Conservation (phyloP, 139 green algal species). For the Haematococcus sp. region DNA sequence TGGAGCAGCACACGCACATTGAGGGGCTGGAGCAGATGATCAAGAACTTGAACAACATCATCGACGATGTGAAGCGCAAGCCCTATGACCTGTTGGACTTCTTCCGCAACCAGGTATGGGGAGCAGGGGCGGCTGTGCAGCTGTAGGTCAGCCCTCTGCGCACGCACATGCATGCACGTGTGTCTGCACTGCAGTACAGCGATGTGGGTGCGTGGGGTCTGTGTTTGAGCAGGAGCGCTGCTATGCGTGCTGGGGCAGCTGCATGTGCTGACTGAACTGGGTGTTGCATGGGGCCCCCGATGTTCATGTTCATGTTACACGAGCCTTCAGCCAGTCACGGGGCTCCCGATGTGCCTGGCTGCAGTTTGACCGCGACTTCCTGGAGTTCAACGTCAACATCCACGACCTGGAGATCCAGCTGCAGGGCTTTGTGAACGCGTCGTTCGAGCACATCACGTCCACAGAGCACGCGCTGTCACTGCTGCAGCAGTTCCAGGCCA, state of each 20-base stretch:
- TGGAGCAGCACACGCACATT: conserved; percentile 91
- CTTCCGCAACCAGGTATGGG: conserved; percentile 58
- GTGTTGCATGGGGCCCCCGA: too few relatives aligned
- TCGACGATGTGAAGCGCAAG: conserved; percentile 86
- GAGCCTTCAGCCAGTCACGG: too few relatives aligned
- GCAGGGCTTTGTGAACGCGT: conserved; percentile 83
- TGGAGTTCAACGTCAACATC: conserved; percentile 96
- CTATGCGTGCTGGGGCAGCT: too few relatives aligned
- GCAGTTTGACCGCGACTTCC: conserved; percentile 85
- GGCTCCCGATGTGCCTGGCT: too few relatives aligned
- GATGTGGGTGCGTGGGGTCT: background rate
- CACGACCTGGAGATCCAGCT: conserved; percentile 88
- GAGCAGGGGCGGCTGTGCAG: background rate
- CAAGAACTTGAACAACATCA: conserved; percentile 77
- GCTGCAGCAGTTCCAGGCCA: conserved; percentile 83
- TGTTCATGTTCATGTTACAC: too few relatives aligned
- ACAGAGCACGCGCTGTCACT: conserved; percentile 87
- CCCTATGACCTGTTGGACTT: conserved; percentile 91
- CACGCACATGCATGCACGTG: background rate
- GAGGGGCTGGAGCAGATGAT: conserved; percentile 77
- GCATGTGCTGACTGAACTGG: too few relatives aligned
- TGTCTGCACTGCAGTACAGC: too few relatives aligned
- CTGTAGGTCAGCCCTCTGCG: background rate
- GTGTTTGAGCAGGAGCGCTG: too few relatives aligned
- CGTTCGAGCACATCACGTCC: conserved; percentile 82